A percentile compares a stretch with the other conserved stretches of the same genome.
phyloP scores from a whole-genome alignment of 2,329 filamentous ascomycete species.

The Aspergillus ochraceus region DNA sequence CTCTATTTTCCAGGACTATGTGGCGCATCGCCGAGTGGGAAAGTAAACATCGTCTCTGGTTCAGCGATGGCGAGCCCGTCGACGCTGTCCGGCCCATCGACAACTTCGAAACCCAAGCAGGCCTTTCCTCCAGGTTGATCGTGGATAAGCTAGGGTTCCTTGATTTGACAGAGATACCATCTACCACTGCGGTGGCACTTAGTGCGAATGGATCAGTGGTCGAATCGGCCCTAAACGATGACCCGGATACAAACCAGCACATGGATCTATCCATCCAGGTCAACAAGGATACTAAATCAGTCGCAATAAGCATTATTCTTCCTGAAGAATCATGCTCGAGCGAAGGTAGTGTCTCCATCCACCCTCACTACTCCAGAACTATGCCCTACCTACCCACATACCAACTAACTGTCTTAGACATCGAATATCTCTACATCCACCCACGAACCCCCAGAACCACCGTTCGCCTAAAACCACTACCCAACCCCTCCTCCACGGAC shows the following conservation, averaged over 20 bases:
- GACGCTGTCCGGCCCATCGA: not conserved
- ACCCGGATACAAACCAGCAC: not conserved
- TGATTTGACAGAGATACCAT: not conserved
- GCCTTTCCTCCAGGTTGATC: not conserved
- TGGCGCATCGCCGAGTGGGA: not conserved
- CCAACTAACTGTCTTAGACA: not conserved
- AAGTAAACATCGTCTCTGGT: not conserved
- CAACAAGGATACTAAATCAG: not conserved
- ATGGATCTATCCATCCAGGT: not conserved
- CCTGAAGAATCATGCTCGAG: not conserved
- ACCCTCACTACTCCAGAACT: not conserved
- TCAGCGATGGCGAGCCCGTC: not conserved
- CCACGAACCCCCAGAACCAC: not conserved
- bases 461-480: not conserved
- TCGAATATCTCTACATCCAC: not conserved
- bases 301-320: not conserved
- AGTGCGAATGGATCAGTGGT: not conserved
- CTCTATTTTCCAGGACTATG: not conserved
- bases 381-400: not conserved
- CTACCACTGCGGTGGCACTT: not conserved
- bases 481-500: not conserved
- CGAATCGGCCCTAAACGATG: not conserved
- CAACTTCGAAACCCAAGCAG: not conserved
- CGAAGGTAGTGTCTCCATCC: not conserved
- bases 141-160: not conserved